These are phyloP conservation scores for Lactarius pseudohatsudake DNA, from an alignment of 768 basidiomycete species.

Conservation along the genomic window DNA sequence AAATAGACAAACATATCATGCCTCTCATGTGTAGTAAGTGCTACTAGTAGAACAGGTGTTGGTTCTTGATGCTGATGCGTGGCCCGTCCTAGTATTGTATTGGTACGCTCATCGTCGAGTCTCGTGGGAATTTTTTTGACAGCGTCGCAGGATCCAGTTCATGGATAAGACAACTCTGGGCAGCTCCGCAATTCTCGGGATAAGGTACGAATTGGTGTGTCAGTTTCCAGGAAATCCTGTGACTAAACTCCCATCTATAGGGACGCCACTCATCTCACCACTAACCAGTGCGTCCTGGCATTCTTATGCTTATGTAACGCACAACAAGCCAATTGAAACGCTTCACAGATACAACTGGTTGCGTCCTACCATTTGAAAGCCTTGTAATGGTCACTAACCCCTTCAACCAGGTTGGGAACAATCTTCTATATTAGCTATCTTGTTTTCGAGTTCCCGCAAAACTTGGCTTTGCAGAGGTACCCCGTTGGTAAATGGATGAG, in stretches of 20 bases:
- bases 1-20: constrained; percentile 67
- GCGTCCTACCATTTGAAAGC: not conserved
- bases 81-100: constrained; percentile 46
- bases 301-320: not conserved
- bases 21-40: constrained; percentile 71
- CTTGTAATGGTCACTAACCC: not conserved
- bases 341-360: constrained; percentile 65
- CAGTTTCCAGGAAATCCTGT: not conserved
- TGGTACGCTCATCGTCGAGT: constrained; percentile 39
- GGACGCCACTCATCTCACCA: constrained; percentile 58
- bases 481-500: constrained; percentile 84
- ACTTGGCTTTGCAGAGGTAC: constrained; percentile 66
- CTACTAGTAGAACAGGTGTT: constrained; percentile 33
- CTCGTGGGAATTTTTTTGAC: constrained; percentile 14
- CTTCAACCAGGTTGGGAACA: constrained; percentile 59
- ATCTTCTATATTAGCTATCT: constrained; percentile 74
- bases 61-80: constrained; percentile 6
- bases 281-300: constrained; percentile 52
- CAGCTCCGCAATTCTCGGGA: constrained; percentile 66
- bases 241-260: constrained; percentile 37
- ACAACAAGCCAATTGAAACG: not conserved
- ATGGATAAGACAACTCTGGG: constrained; percentile 78
- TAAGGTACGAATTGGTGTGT: constrained; percentile 44
- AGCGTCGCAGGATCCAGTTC: constrained; percentile 59
- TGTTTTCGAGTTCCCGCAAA: constrained; percentile 72